Evolutionary conservation across 1,284 basidiomycete species (phyloP).

Genomic region (Trichosporon sp.): DNA sequence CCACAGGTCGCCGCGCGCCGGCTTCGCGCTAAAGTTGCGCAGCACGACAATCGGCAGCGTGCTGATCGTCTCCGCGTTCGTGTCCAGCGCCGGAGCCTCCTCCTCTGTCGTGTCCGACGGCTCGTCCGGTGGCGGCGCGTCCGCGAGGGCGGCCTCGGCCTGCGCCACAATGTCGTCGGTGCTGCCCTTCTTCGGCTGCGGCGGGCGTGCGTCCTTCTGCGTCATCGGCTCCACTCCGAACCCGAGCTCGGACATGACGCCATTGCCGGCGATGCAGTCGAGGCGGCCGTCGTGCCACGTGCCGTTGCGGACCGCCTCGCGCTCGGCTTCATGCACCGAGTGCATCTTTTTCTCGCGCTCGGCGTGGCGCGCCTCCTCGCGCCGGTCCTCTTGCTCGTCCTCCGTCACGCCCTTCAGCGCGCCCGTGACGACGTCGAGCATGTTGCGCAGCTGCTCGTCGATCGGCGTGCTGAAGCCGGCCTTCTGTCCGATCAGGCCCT

Average conservation of each 20-base stretch:
- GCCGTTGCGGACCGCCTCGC: constrained; percentile 55
- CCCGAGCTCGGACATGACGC: constrained; percentile 75
- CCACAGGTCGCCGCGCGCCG: constrained; percentile 65
- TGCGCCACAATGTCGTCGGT: constrained; percentile 37
- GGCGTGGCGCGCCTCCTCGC: constrained; percentile 34
- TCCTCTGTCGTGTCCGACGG: neutral
- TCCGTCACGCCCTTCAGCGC: constrained; percentile 63
- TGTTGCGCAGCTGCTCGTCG: constrained; percentile 77
- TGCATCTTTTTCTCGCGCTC: constrained; percentile 25
- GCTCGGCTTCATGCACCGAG: constrained; percentile 33
- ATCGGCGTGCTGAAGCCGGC: constrained; percentile 80
- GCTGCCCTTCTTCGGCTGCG: constrained; percentile 35
- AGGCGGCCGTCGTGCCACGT: constrained; percentile 75
- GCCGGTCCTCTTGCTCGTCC: constrained; percentile 49
- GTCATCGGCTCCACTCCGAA: constrained; percentile 63
- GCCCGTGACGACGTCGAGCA: constrained; percentile 72
- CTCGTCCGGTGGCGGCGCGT: neutral
- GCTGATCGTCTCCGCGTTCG: constrained; percentile 54
- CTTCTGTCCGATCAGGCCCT: constrained; percentile 93
- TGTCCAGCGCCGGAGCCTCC: constrained; percentile 32
- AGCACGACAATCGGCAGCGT: constrained; percentile 80
- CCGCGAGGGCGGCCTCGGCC: neutral
- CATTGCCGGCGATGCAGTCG: constrained; percentile 74
- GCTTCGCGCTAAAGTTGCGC: constrained; percentile 67
- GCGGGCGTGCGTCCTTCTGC: constrained; percentile 43